phyloP scores from a whole-genome alignment of 1,284 basidiomycete species.

The Puccinia horiana region DNA sequence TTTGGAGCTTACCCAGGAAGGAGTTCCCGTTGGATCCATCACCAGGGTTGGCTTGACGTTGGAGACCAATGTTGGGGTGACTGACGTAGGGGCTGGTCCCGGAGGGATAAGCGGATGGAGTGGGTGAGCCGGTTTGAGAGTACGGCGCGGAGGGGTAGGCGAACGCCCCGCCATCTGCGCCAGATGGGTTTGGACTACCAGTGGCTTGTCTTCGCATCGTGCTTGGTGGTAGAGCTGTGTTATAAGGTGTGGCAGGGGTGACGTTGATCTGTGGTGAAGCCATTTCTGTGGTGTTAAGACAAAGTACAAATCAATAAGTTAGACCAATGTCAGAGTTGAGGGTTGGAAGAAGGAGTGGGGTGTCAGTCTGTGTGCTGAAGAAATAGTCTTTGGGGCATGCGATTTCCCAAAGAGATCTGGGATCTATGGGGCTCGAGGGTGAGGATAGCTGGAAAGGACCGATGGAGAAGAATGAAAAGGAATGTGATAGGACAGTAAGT shows the following conservation, averaged over 20 bases:
- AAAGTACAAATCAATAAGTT: background rate
- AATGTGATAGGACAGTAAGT: too few relatives aligned
- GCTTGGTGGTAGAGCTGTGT: background rate
- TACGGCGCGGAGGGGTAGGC: slow-evolving; percentile 40
- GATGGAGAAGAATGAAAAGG: too few relatives aligned
- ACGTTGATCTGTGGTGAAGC: slow-evolving; percentile 47
- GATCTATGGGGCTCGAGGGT: too few relatives aligned
- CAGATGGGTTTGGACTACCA: slow-evolving; percentile 9
- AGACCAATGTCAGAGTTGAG: background rate
- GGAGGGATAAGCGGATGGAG: background rate
- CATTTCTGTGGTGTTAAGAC: background rate
- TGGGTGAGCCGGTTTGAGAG: slow-evolving; percentile 8
- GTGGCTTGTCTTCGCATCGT: slow-evolving; percentile 36
- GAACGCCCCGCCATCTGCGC: background rate
- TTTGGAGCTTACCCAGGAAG: slow-evolving; percentile 10
- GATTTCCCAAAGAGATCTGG: too few relatives aligned
- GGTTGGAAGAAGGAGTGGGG: too few relatives aligned
- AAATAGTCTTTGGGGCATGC: too few relatives aligned
- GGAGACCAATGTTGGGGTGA: slow-evolving; percentile 8
- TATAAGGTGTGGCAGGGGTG: slow-evolving; percentile 44
- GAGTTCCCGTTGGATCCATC: background rate
- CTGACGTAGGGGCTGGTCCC: background rate
- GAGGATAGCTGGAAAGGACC: too few relatives aligned
- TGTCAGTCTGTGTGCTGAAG: too few relatives aligned
- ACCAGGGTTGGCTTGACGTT: background rate